Base-by-base conservation (phyloP, 345 rosid genomes). In the Salix exigua region DNA sequence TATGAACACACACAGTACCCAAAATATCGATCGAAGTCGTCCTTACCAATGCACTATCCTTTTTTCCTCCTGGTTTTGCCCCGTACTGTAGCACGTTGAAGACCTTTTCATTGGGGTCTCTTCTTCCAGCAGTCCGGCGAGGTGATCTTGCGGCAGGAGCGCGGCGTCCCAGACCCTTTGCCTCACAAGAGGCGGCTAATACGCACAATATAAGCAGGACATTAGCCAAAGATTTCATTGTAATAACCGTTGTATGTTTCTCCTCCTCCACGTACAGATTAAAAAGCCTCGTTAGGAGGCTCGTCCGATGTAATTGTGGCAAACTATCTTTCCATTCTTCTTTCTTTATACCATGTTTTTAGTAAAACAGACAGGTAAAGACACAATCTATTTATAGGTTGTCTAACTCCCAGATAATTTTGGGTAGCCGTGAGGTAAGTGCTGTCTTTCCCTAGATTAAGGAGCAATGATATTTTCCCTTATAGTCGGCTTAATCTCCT, bases 81-180 rank as follows among this genome's bases (percentile, higher is more conserved):
- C 87, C 88, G 28, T 55, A 86, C 1, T 80, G 50, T 31, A 79
- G 12, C 19, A 89, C 88, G 50, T 86, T 78, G 74, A 89, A 87
- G 38, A 86, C 33, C 72, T 80, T 86, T 79, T 84, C 89, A 1
- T 11, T 50, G 13, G 83, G 83, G 31, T 76, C 83, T 17, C 68
- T 65, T 53, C 19, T 33, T 28, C 23, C 5, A 35, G n/a, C 53
- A 0, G 11, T 30, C 48, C 21, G 71, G 50, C 17, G 17, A 44
- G 50, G 5, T 13, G 50, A 44, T 44, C 0, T 44, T 19, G 55
- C 25, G 18, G 11, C 48, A 4, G 16, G 14, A 33, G 42, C 74
- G 21, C 13, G 26, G 30, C 3, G 4, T 25, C 16, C 44, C 61
- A n/a, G 50, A 44, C 37, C 53, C 2, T 42, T 3, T 2, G 63